Conservation (phyloP, 169 alveolate species). For the Plasmodium vivax region DNA sequence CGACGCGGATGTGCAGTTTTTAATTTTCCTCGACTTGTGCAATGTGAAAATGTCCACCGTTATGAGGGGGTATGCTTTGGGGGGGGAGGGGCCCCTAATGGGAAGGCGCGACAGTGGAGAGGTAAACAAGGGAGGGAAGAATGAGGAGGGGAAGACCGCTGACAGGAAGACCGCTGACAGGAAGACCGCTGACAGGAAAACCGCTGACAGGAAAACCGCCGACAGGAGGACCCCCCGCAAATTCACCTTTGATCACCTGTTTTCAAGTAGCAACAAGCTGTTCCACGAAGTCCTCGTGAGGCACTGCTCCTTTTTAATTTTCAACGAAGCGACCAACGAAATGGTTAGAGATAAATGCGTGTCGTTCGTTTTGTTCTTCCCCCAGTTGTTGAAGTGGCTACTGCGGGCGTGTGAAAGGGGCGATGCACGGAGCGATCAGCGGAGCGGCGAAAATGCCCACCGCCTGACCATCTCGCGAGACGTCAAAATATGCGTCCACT, state of each 20-base stretch:
- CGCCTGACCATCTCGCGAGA: constrained; percentile 3
- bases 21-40: constrained; percentile 30
- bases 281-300: constrained; percentile 49
- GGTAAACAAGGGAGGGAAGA: neutral
- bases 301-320: constrained; percentile 60
- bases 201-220: too few species aligned
- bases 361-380: constrained; percentile 36
- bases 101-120: neutral
- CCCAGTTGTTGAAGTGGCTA: constrained; percentile 11
- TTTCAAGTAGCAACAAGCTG: constrained; percentile 36
- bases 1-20: constrained; percentile 63
- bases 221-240: neutral
- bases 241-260: constrained; percentile 1
- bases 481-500: constrained; percentile 30
- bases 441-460: neutral
- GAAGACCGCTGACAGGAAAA: too few species aligned
- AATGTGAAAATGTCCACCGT: constrained; percentile 21
- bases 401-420: constrained; percentile 2
- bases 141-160: neutral
- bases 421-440: too few species aligned
- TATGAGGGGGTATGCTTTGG: neutral
- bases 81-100: neutral
- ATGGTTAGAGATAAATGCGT: constrained; percentile 67
- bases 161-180: neutral
- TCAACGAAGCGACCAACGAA: constrained; percentile 33